A percentile compares a stretch with the other conserved stretches of the same genome.
Evolutionary conservation across 2,329 filamentous ascomycete species (phyloP).

Genomic region (Talaromyces islandicus): DNA sequence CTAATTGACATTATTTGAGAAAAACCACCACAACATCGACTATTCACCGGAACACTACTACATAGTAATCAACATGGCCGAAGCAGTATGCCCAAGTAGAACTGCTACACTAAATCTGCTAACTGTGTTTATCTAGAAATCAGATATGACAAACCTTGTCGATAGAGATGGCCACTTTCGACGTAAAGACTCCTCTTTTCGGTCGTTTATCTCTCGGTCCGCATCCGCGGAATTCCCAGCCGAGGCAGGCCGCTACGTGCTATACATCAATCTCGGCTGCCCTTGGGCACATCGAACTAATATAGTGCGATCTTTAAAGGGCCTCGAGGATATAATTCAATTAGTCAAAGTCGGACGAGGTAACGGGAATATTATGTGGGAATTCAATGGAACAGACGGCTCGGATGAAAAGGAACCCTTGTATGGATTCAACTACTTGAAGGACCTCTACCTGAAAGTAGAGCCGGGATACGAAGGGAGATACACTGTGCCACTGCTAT

Average conservation of each 20-base stretch:
- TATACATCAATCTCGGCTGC: slow-evolving; percentile 57
- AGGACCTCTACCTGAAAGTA: slow-evolving; percentile 67
- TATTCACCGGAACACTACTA: not conserved
- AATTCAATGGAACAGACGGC: slow-evolving; percentile 62
- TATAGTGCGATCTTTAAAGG: slow-evolving; percentile 45
- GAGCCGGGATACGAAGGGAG: slow-evolving; percentile 64
- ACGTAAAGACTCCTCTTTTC: slow-evolving; percentile 50
- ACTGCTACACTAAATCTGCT: not conserved
- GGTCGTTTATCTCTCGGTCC: slow-evolving; percentile 49
- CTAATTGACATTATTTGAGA: not conserved
- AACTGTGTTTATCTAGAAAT: not conserved
- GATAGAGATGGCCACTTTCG: slow-evolving; percentile 48
- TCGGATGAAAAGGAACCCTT: slow-evolving; percentile 59
- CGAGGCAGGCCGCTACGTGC: slow-evolving; percentile 54
- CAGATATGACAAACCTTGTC: slow-evolving; percentile 18
- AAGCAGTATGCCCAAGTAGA: not conserved
- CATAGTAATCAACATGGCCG: not conserved
- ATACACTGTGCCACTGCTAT: slow-evolving; percentile 78
- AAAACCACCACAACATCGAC: not conserved
- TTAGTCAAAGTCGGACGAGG: slow-evolving; percentile 35
- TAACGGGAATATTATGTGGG: slow-evolving; percentile 54
- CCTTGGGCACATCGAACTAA: slow-evolving; percentile 56
- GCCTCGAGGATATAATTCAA: slow-evolving; percentile 45
- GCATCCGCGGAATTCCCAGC: slow-evolving; percentile 50
- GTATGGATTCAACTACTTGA: slow-evolving; percentile 64